Conservation (phyloP, 2,329 filamentous ascomycete species). For the Alternaria solani region DNA sequence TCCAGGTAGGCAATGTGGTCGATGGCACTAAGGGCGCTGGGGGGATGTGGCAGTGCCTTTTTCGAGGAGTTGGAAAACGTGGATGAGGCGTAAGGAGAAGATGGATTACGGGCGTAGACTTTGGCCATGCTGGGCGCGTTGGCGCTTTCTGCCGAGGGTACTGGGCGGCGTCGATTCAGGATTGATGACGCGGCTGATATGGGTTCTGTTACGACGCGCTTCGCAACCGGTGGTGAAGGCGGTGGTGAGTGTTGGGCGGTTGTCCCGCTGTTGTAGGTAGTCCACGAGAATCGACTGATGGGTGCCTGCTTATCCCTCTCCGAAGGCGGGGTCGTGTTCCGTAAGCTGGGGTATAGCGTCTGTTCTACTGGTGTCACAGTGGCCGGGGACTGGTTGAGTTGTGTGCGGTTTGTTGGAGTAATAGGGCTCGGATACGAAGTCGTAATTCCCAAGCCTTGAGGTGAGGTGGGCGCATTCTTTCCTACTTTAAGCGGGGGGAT, state of each 20-base stretch:
- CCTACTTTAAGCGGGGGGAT: slow-evolving; percentile 54
- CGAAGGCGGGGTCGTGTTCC: slow-evolving; percentile 37
- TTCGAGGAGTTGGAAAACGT: slow-evolving; percentile 38
- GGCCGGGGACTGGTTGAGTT: slow-evolving; percentile 24
- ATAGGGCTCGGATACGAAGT: slow-evolving; percentile 41
- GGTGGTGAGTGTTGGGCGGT: slow-evolving; percentile 55
- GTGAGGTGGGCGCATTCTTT: slow-evolving; percentile 46
- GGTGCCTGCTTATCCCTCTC: slow-evolving; percentile 29
- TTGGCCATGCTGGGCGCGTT: slow-evolving; percentile 32
- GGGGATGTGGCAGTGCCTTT: slow-evolving; percentile 52
- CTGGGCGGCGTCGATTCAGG: slow-evolving; percentile 44
- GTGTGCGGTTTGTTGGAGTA: slow-evolving; percentile 36
- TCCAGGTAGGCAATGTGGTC: slow-evolving; percentile 50
- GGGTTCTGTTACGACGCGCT: slow-evolving; percentile 35
- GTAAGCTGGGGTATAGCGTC: slow-evolving; percentile 26
- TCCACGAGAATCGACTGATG: slow-evolving; percentile 42
- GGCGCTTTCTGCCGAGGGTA: slow-evolving; percentile 39
- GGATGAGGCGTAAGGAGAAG: slow-evolving; percentile 19
- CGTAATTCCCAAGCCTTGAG: slow-evolving; percentile 35
- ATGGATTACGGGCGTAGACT: slow-evolving; percentile 8
- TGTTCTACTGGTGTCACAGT: slow-evolving; percentile 22
- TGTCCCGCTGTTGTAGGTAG: slow-evolving; percentile 46
- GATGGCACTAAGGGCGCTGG: slow-evolving; percentile 42
- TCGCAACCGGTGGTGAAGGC: slow-evolving; percentile 51
- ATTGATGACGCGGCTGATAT: slow-evolving; percentile 39